Evolutionary conservation across 2,329 filamentous ascomycete species (phyloP).

Genomic region (Talaromyces piceae): DNA sequence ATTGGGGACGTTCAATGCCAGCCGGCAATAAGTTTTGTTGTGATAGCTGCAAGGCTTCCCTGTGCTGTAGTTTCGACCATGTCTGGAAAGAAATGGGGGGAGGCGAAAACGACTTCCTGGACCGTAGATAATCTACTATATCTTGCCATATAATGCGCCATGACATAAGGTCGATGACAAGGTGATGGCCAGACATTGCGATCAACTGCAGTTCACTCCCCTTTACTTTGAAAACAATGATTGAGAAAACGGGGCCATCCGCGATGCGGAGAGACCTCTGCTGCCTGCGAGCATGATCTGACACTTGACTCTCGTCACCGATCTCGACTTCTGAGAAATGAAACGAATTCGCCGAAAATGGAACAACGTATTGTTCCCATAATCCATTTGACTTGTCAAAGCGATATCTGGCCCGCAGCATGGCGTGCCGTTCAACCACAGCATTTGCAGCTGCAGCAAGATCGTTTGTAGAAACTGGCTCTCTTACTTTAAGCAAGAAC

Average conservation of each 20-base stretch:
- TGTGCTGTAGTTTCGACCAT: not conserved
- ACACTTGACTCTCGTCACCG: not conserved
- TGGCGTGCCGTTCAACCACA: not conserved
- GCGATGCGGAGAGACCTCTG: not conserved
- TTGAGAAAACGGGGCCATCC: not conserved
- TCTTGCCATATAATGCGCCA: not conserved
- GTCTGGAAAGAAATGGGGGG: not conserved
- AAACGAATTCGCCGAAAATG: not conserved
- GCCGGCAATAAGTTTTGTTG: not conserved
- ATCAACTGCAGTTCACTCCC: not conserved
- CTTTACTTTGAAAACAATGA: not conserved
- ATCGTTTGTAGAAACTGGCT: not conserved
- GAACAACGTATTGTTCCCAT: not conserved
- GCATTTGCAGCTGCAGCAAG: not conserved
- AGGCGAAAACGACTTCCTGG: not conserved
- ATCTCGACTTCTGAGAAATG: not conserved
- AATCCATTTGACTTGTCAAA: not conserved
- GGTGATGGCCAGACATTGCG: constrained; percentile 1
- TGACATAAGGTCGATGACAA: constrained; percentile 3
- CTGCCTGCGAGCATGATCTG: not conserved
- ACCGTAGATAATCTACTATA: not conserved
- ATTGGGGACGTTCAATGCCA: not conserved
- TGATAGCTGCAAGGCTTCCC: not conserved
- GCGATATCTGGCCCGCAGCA: constrained; percentile 1
- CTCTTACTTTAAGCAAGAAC: not conserved